A percentile compares a stretch with the other conserved stretches of the same genome.
Conservation (phyloP, 352 stramenopile species). For the Phytophthora meadii region DNA sequence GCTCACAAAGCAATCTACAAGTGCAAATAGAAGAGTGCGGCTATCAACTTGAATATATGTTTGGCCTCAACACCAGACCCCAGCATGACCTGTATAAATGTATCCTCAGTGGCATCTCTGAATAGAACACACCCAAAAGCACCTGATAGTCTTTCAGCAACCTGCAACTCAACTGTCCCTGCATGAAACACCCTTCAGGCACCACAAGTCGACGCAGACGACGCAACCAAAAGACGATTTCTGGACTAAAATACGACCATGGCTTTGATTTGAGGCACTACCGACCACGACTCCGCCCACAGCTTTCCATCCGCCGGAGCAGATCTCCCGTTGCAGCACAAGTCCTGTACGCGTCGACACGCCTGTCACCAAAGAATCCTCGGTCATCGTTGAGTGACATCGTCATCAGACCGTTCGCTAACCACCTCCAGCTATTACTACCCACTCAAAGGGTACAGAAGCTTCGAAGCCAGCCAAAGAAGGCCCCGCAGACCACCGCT, state of each 20-base stretch:
- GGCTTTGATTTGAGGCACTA: conserved; percentile 57
- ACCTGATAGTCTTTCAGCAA: neutral
- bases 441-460: neutral
- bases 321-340: conserved; percentile 16
- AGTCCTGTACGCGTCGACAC: neutral
- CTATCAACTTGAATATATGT: no score
- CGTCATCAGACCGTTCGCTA: conserved; percentile 25
- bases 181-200: neutral
- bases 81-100: no score
- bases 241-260: conserved; percentile 65
- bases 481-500: conserved; percentile 20
- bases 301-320: conserved; percentile 18
- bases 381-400: conserved; percentile 34
- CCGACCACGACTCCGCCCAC: conserved; percentile 17
- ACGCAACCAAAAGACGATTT: conserved; percentile 17
- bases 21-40: no score
- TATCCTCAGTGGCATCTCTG: no score
- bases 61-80: no score
- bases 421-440: neutral
- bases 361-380: conserved; percentile 16
- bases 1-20: no score
- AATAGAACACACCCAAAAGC: no score
- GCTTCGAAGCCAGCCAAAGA: conserved; percentile 14
- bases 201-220: neutral
- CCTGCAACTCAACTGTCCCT: neutral